phyloP scores from a whole-genome alignment of 345 rosid genomes.

The Eucalyptus guilfoylei region DNA sequence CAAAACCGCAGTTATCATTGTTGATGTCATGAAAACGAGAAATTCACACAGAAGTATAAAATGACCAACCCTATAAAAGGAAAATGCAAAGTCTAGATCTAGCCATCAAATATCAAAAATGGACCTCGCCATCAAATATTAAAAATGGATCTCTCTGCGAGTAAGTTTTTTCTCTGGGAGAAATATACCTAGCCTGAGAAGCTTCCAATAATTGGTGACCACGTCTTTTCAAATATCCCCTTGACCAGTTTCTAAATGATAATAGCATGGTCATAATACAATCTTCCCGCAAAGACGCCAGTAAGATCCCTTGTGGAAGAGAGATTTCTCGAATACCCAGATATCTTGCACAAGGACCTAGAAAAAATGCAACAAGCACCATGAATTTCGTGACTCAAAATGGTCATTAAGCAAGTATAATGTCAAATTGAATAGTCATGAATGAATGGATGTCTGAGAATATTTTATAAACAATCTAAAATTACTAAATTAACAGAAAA shows the following conservation, averaged over 20 bases:
- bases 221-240: neutral
- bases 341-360: conserved; percentile 87
- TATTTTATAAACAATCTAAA: neutral
- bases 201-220: neutral
- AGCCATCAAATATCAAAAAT: neutral
- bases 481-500: neutral
- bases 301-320: conserved; percentile 68
- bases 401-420: neutral
- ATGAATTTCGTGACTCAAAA: neutral
- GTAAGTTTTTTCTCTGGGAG: neutral
- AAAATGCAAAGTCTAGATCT: neutral
- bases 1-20: neutral
- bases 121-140: neutral
- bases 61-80: neutral
- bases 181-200: neutral
- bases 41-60: neutral
- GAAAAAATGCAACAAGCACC: neutral
- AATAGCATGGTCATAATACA: neutral
- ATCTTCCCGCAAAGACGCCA: conserved; percentile 96
- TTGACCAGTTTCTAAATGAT: neutral
- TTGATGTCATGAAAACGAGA: neutral
- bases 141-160: neutral
- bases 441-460: neutral
- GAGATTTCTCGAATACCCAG: conserved; percentile 95
- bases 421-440: neutral